Evolutionary conservation across 179 eudicot species (phyloP).

Genomic region (Dionaea muscipula): DNA sequence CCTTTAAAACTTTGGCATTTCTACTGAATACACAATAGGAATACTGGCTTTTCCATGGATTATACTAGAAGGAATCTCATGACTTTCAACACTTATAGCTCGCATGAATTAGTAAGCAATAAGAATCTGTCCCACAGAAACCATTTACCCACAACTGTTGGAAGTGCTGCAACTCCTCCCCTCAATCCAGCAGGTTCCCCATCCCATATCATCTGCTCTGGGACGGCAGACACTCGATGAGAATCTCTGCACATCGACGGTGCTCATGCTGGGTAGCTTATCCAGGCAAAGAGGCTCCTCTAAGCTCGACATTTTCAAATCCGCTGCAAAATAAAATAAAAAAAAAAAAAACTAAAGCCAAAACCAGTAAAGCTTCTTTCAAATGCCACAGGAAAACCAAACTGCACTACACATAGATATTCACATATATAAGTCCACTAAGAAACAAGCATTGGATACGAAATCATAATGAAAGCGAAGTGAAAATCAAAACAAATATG

Average conservation of each 20-base stretch:
- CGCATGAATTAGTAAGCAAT: background rate
- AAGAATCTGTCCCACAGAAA: background rate
- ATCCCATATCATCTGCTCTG: slow-evolving; percentile 45
- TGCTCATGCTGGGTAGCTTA: slow-evolving; percentile 64
- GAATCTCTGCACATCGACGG: slow-evolving; percentile 57
- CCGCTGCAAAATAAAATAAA: no score
- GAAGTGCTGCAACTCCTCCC: slow-evolving; percentile 76
- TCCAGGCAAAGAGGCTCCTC: slow-evolving; percentile 83
- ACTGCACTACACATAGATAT: no score
- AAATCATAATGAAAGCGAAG: no score
- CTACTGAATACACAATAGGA: background rate
- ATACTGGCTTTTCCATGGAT: background rate
- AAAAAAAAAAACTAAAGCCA: no score
- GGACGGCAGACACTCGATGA: slow-evolving; percentile 73
- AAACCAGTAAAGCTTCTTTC: no score
- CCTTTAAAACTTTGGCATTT: background rate
- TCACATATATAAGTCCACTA: no score
- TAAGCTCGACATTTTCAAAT: slow-evolving; percentile 76
- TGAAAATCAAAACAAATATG: no score
- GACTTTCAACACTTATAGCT: background rate
- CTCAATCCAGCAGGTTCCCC: slow-evolving; percentile 80
- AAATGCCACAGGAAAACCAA: no score
- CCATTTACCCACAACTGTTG: slow-evolving; percentile 60
- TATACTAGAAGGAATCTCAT: background rate
- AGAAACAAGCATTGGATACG: no score